Base-by-base conservation (phyloP, 2,329 filamentous ascomycete species). In the Xylariaceae sp. region DNA sequence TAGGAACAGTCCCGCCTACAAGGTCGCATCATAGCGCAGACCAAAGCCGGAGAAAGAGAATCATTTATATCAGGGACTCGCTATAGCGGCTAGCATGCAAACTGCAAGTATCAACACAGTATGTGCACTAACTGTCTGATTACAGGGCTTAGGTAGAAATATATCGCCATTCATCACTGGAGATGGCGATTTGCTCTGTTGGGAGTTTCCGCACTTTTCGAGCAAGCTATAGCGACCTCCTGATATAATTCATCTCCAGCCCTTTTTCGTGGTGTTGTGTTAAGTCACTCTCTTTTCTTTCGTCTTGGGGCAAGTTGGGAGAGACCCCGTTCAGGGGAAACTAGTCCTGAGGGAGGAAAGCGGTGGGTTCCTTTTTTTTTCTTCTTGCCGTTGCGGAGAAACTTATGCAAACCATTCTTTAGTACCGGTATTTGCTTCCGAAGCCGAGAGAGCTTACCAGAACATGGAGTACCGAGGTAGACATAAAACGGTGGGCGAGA, bases 361-460 rank as follows among this genome's bases (percentile, higher is more conserved):
- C 17, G 15, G 23, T 30, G 23, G 23, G 23, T 30, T 30, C 23
- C 23, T 30, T 30, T 30, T 30, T 30, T 30, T 49, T 49, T 49
- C 47, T 23, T 18, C 17, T 49, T 49, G 15, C 17, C 47, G 47
- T 45, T 45, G 47, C 47, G 15, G 47, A 49, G 15, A 23, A 49
- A 49, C 47, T 49, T 49, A 49, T 49, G 47, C 47, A 49, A 18
- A 49, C 47, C 47, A 49, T 49, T 49, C 47, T 49, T 49, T 49
- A 49, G 47, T 23, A 49, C 47, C n/a, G 47, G 47, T 18, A 49
- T 49, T 9, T 23, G 47, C 8, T 49, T 23, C 15, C 15, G 47
- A 49, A 23, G 7, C 7, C 13, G 47, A 49, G 47, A 18, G 47
- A 18, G 47, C 23, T 49, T 49, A 49, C 15, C 37, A 13, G 8